These are phyloP conservation scores for Penicillium corylophilum DNA, from an alignment of 2,329 filamentous ascomycete genomes.

Conservation along the genomic window DNA sequence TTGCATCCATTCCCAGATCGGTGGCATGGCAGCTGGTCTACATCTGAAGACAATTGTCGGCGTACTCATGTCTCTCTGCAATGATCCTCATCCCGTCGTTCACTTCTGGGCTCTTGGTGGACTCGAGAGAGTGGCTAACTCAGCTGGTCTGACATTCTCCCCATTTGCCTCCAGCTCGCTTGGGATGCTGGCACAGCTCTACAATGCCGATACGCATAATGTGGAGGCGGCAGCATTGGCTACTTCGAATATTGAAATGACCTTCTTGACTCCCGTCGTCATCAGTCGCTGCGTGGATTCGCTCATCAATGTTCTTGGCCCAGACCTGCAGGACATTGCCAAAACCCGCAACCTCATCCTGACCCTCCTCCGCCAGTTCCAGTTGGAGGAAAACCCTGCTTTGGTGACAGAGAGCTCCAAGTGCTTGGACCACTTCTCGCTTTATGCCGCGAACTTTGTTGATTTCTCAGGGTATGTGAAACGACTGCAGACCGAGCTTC, in stretches of 20 bases:
- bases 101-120: constrained; percentile 97
- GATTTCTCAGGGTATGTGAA: constrained; percentile 81
- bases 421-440: constrained; percentile 84
- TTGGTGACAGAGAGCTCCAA: constrained; percentile 74
- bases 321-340: constrained; percentile 86
- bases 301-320: constrained; percentile 93
- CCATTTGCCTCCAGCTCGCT: constrained; percentile 85
- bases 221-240: constrained; percentile 74
- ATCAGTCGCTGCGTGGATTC: constrained; percentile 88
- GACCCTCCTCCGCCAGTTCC: constrained; percentile 79
- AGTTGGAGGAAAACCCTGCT: constrained; percentile 67
- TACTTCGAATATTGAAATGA: constrained; percentile 87
- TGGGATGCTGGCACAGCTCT: constrained; percentile 91
- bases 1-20: constrained; percentile 90
- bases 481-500: constrained; percentile 73
- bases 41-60: constrained; percentile 97
- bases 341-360: constrained; percentile 93
- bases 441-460: constrained; percentile 88
- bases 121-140: constrained; percentile 80
- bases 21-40: constrained; percentile 94
- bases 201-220: constrained; percentile 88
- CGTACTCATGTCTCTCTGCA: constrained; percentile 95
- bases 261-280: constrained; percentile 76
- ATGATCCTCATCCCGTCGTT: constrained; percentile 89
- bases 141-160: constrained; percentile 88